A percentile compares a stretch with the other conserved stretches of the same genome.
Conservation (phyloP, 495 filamentous ascomycete genomes). For the Penicillium simplicissimum region DNA sequence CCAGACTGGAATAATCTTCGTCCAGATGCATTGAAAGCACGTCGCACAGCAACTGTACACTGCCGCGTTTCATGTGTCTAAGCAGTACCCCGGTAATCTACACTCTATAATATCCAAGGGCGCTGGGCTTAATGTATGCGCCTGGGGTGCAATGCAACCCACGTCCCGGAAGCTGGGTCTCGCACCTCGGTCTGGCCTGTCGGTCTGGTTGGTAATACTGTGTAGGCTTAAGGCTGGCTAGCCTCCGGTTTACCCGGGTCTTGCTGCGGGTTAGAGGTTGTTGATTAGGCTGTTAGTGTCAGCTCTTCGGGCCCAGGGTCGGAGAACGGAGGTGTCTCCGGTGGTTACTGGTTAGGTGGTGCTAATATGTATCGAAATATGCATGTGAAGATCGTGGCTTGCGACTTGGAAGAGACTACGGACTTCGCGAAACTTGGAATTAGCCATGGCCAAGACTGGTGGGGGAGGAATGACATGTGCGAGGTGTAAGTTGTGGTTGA, state of each 20-base stretch:
- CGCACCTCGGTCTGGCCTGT: neutral
- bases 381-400: neutral
- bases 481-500: neutral
- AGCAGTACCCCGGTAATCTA: neutral
- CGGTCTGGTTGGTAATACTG: neutral
- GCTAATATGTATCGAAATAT: neutral
- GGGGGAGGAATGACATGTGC: no score
- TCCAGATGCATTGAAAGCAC: neutral
- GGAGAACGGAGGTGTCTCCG: neutral
- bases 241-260: neutral
- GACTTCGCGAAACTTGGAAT: neutral
- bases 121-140: neutral
- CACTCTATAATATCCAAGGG: no score
- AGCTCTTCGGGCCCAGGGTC: neutral
- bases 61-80: neutral
- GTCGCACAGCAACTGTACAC: neutral
- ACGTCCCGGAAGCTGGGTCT: neutral
- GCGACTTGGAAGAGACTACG: neutral
- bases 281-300: neutral
- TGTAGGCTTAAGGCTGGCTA: neutral
- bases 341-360: neutral
- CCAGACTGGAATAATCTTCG: neutral
- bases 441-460: neutral
- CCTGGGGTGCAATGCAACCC: neutral
- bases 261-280: neutral